These are phyloP conservation scores for Glarea lozoyensis DNA, from an alignment of 495 filamentous ascomycete species.

Conservation along the genomic window DNA sequence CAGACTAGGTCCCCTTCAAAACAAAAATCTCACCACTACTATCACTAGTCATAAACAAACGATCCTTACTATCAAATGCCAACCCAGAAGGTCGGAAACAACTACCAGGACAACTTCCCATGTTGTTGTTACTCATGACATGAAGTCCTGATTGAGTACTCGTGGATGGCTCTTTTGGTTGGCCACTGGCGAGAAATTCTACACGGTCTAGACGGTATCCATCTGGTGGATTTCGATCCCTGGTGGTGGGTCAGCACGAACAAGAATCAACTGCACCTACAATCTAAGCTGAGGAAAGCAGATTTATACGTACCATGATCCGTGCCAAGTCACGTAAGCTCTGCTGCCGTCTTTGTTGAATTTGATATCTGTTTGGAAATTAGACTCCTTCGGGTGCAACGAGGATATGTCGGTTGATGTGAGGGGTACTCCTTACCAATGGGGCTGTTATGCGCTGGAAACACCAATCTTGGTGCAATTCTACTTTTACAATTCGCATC, in stretches of 20 bases:
- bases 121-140: conserved; percentile 39
- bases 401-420: too few relatives aligned
- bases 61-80: conserved; percentile 34
- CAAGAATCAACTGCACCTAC: neutral
- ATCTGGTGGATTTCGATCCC: conserved; percentile 40
- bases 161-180: conserved; percentile 29
- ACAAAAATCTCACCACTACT: conserved; percentile 51
- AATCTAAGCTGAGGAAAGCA: conserved; percentile 8
- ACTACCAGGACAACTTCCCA: conserved; percentile 27
- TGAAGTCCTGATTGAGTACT: conserved; percentile 33
- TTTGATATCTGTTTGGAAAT: conserved; percentile 48
- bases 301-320: conserved; percentile 31
- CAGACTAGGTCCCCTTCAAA: conserved; percentile 17
- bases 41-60: conserved; percentile 49
- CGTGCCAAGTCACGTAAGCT: conserved; percentile 42
- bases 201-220: conserved; percentile 46
- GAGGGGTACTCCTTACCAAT: too few relatives aligned
- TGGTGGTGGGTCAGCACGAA: neutral
- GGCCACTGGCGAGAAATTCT: conserved; percentile 16
- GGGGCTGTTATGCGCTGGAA: conserved; percentile 50
- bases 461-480: conserved; percentile 37
- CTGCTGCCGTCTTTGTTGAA: conserved; percentile 28
- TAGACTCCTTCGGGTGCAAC: too few relatives aligned
- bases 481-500: conserved; percentile 28
- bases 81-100: conserved; percentile 51